phyloP scores from a whole-genome alignment of 2,329 filamentous ascomycete genomes.

The Diaporthe capsici region DNA sequence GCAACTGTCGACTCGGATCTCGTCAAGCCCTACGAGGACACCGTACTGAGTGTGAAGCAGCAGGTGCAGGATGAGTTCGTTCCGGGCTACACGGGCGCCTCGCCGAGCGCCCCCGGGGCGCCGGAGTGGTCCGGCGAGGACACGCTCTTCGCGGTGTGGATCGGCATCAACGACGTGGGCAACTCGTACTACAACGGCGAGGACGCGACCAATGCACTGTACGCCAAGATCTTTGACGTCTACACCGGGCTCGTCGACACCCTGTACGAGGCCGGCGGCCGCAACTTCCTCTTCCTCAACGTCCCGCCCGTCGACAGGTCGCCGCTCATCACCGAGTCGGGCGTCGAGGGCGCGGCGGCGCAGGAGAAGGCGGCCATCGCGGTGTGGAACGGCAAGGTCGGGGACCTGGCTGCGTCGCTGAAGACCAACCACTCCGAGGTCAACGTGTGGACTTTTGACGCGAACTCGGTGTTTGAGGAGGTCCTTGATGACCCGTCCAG shows the following conservation, averaged over 20 bases:
- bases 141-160: slow-evolving; percentile 64
- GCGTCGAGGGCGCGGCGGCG: slow-evolving; percentile 48
- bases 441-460: slow-evolving; percentile 68
- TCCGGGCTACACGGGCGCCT: slow-evolving; percentile 45
- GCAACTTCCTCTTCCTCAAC: slow-evolving; percentile 71
- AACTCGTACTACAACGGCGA: slow-evolving; percentile 58
- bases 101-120: slow-evolving; percentile 53
- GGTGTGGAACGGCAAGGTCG: slow-evolving; percentile 65
- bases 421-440: slow-evolving; percentile 50
- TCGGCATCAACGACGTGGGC: slow-evolving; percentile 70
- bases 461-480: slow-evolving; percentile 63
- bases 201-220: slow-evolving; percentile 50
- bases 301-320: slow-evolving; percentile 70
- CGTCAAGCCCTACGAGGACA: slow-evolving; percentile 63
- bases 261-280: slow-evolving; percentile 64
- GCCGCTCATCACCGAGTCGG: slow-evolving; percentile 61
- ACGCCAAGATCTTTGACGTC: slow-evolving; percentile 55
- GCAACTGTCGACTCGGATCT: slow-evolving; percentile 67
- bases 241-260: slow-evolving; percentile 57
- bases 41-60: slow-evolving; percentile 63
- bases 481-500: slow-evolving; percentile 64
- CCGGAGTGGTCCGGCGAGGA: slow-evolving; percentile 54
- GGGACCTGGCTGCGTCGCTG: slow-evolving; percentile 54
- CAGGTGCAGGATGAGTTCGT: slow-evolving; percentile 62
- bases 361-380: slow-evolving; percentile 59